Evolutionary conservation across 192 early-diverging fungal species (phyloP).

Genomic region (Coemansia sp.): DNA sequence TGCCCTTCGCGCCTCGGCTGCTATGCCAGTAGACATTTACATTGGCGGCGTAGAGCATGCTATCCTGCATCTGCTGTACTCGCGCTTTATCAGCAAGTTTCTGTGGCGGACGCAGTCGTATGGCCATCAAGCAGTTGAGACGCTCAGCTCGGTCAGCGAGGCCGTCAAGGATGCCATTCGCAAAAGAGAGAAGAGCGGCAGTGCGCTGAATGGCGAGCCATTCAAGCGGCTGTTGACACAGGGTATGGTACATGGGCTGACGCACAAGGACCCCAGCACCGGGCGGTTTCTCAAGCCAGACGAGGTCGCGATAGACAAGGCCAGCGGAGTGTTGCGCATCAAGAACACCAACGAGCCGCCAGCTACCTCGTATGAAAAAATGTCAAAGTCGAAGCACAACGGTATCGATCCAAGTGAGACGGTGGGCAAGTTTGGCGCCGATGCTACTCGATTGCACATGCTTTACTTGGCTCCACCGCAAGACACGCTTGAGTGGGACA

Average conservation of each 20-base stretch:
- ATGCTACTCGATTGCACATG: constrained; percentile 81
- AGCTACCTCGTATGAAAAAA: constrained; percentile 78
- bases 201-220: constrained; percentile 68
- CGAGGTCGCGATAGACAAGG: constrained; percentile 52
- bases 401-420: constrained; percentile 79
- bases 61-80: constrained; percentile 90
- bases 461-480: constrained; percentile 85
- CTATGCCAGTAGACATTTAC: constrained; percentile 87
- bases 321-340: constrained; percentile 54
- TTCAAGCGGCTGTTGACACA: constrained; percentile 83
- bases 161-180: constrained; percentile 11
- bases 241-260: constrained; percentile 92
- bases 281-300: constrained; percentile 72
- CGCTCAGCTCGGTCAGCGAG: neutral
- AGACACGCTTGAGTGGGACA: constrained; percentile 91
- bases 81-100: constrained; percentile 87
- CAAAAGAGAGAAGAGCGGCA: constrained; percentile 40
- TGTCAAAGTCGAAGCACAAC: constrained; percentile 97
- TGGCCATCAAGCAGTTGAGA: neutral
- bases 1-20: constrained; percentile 47
- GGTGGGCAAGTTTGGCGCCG: constrained; percentile 62
- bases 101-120: constrained; percentile 61
- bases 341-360: constrained; percentile 60
- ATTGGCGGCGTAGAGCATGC: constrained; percentile 95
- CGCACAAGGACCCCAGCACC: constrained; percentile 72